Evolutionary conservation across 768 basidiomycete genomes (phyloP).

Genomic region (Cystobasidium tubakii): DNA sequence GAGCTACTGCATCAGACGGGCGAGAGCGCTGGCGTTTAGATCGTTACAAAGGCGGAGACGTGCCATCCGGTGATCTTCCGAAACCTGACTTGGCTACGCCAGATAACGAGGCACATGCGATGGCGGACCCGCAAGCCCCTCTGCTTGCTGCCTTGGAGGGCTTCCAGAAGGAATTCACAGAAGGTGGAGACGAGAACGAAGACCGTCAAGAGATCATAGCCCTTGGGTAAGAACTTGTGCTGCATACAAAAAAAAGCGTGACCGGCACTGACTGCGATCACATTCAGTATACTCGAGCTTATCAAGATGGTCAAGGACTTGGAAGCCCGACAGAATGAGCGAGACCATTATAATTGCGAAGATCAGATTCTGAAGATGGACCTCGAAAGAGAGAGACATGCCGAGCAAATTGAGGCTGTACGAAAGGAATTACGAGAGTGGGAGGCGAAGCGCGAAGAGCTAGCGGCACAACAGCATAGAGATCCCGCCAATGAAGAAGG

Average conservation of each 20-base stretch:
- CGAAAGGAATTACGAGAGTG: slow-evolving; percentile 21
- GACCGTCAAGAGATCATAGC: neutral
- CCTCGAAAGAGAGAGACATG: slow-evolving; percentile 7
- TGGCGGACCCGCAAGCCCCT: neutral
- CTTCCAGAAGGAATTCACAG: slow-evolving; percentile 21
- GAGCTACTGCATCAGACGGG: neutral
- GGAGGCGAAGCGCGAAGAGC: slow-evolving; percentile 28
- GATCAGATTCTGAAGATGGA: neutral
- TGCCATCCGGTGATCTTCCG: neutral
- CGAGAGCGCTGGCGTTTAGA: slow-evolving; percentile 8
- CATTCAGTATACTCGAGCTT: slow-evolving; percentile 18
- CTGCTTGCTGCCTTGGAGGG: slow-evolving; percentile 12
- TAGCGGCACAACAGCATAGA: neutral
- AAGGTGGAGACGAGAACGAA: neutral
- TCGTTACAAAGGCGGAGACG: neutral
- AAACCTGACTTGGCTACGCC: neutral
- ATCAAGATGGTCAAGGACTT: slow-evolving; percentile 11
- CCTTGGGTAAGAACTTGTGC: neutral
- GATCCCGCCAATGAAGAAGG: slow-evolving; percentile 25
- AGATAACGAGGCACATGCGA: neutral
- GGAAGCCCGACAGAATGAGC: slow-evolving; percentile 6
- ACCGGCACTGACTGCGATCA: neutral
- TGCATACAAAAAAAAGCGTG: neutral
- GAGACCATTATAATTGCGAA: neutral
- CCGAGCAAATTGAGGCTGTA: slow-evolving; percentile 2